Conservation (phyloP, 305 asterid genomes). For the Fraxinus albicans region DNA sequence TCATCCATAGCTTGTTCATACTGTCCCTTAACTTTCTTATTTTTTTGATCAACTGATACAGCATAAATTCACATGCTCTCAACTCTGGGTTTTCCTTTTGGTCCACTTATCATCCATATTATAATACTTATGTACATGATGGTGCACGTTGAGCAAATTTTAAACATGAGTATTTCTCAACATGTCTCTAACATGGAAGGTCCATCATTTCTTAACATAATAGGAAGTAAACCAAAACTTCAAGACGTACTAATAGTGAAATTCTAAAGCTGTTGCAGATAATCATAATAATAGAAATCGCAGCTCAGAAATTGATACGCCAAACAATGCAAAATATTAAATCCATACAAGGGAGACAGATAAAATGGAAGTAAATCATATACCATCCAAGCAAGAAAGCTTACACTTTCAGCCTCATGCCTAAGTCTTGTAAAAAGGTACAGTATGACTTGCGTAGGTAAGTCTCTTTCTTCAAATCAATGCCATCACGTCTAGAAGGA, state of each 20-base stretch:
- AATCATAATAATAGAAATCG: neutral
- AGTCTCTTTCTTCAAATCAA: constrained; percentile 74
- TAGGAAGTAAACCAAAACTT: neutral
- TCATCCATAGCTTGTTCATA: neutral
- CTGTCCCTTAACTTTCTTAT: neutral
- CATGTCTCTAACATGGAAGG: neutral
- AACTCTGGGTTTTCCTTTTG: neutral
- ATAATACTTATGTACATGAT: neutral
- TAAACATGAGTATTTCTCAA: neutral
- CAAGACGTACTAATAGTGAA: neutral
- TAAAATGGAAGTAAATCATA: neutral
- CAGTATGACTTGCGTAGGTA: constrained; percentile 74
- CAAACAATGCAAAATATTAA: neutral
- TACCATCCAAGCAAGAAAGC: constrained; percentile 21
- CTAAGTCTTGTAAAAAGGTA: constrained; percentile 69
- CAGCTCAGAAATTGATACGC: neutral
- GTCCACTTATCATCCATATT: neutral
- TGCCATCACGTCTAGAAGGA: constrained; percentile 70
- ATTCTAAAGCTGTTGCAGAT: neutral
- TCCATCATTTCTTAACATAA: neutral
- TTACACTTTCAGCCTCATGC: constrained; percentile 86
- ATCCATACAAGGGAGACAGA: neutral
- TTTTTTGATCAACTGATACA: neutral
- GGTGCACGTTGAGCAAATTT: neutral
- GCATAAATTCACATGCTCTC: neutral